Evolutionary conservation across 805 yeast genomes (phyloP).

Genomic region (Clavispora fructus): DNA sequence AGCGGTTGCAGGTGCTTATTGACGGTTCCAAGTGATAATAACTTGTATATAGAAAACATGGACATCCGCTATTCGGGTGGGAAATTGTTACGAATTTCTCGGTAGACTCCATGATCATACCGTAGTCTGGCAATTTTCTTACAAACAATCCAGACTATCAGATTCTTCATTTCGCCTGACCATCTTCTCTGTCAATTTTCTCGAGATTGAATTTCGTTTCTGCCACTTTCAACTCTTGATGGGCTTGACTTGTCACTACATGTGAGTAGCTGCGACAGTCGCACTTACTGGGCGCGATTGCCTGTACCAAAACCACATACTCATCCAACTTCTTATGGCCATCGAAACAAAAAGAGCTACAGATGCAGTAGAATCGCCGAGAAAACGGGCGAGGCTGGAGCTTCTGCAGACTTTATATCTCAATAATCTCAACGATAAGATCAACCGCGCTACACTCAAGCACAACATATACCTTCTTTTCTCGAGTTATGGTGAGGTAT

Average conservation of each 20-base stretch:
- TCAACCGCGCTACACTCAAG: constrained; percentile 40
- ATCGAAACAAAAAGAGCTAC: constrained; percentile 1
- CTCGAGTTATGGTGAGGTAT: constrained; percentile 60
- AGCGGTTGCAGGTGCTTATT: constrained; percentile 23
- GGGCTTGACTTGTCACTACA: too few species aligned
- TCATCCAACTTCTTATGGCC: neutral
- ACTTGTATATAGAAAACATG: constrained; percentile 1
- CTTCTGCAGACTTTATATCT: constrained; percentile 49
- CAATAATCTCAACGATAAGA: constrained; percentile 54
- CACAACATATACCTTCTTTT: constrained; percentile 55
- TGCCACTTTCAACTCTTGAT: too few species aligned
- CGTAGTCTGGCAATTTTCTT: too few species aligned
- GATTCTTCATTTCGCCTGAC: too few species aligned
- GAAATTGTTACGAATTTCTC: neutral
- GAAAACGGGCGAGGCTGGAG: constrained; percentile 11
- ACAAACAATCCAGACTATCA: too few species aligned
- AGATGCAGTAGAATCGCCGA: neutral
- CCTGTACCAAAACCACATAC: neutral
- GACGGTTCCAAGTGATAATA: constrained; percentile 2
- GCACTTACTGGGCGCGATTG: neutral
- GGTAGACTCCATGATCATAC: too few species aligned
- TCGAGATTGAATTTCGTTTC: too few species aligned
- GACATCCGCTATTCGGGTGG: neutral
- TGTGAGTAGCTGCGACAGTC: too few species aligned
- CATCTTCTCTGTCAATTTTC: too few species aligned